Evolutionary conservation across 306 rosid genomes (phyloP), one percentile per base, ranked within the genome.

Genomic region (Trifolium dubium): DNA sequence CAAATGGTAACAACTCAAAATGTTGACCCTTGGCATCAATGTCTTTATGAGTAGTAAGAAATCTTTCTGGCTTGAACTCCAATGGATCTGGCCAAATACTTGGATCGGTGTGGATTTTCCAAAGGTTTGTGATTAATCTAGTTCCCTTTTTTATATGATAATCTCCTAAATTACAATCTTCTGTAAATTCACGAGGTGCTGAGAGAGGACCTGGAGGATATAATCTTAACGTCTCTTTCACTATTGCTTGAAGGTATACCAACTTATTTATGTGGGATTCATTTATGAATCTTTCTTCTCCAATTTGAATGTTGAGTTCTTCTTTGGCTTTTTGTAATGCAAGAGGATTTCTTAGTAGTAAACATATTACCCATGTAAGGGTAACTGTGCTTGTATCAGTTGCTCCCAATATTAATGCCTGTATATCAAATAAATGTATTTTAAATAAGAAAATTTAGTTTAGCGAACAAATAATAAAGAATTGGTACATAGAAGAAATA

Each of bases 1-100:
- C 81, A 68, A 77, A 69, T 14, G 80, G 80, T 23, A 66, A 54
- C 3, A 76, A 10, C 12, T 76, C 60, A 18, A 76, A 76, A 40
- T 67, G 49, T 28, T 65, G 72, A 31, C 80, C 80, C 39, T 41
- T 66, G 3, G 67, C 49, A 30, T 76, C 80, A 30, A 67, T 11
- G 7, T 76, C 50, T 76, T 76, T 76, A 6, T 76, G 74, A 12
- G 67, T 66, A 0, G 74, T 76, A 17, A 76, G 74, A 15, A 76
- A 76, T 4, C 67, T 67, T 31, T 76, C 70, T 2, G 70, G 70
- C 2, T 12, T 40, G 6, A 64, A 64, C 11, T 64, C 35, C 2
- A 64, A 64, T 13, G 53, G 70, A 64, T 64, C 6, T 19, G 70
- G 18, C 70, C 70, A 64, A 64, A 64, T 6, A 40, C 10, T 40